Conservation (phyloP, 441 rosid species). For the Capsella rubella region DNA sequence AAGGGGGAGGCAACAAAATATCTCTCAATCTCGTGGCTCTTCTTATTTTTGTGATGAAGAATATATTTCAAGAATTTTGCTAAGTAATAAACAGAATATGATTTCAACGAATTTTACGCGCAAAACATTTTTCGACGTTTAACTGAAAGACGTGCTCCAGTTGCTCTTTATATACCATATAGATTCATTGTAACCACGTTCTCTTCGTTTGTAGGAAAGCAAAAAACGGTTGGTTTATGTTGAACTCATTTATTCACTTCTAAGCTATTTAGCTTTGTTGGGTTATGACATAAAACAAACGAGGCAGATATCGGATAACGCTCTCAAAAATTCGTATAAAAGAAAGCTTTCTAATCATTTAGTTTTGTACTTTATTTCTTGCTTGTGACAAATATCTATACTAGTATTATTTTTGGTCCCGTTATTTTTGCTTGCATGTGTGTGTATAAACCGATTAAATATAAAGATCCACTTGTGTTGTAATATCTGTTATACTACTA, state of each 20-base stretch:
- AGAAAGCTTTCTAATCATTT: not conserved
- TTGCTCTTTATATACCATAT: not conserved
- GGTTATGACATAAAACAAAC: not conserved
- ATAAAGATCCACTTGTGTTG: not conserved
- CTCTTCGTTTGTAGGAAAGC: not conserved
- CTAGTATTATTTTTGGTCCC: not conserved
- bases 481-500: not conserved
- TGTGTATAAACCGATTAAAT: not conserved
- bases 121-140: conserved; percentile 18
- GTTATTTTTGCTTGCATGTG: not conserved
- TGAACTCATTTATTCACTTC: not conserved
- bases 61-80: not conserved
- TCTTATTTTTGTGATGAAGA: not conserved
- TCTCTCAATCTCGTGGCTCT: conserved; percentile 4
- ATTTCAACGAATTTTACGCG: not conserved
- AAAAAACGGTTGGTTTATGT: not conserved
- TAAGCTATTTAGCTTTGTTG: not conserved
- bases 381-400: conserved; percentile 7
- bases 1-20: not conserved
- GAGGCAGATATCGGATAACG: not conserved
- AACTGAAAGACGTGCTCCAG: conserved; percentile 37
- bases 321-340: not conserved
- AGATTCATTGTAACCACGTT: conserved; percentile 33
- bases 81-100: not conserved
- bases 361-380: conserved; percentile 17